Percentiles rank a stretch among this genome's conserved stretches.
Conservation (phyloP, 176 grass and related monocot genomes). For the Eleusine indica region DNA sequence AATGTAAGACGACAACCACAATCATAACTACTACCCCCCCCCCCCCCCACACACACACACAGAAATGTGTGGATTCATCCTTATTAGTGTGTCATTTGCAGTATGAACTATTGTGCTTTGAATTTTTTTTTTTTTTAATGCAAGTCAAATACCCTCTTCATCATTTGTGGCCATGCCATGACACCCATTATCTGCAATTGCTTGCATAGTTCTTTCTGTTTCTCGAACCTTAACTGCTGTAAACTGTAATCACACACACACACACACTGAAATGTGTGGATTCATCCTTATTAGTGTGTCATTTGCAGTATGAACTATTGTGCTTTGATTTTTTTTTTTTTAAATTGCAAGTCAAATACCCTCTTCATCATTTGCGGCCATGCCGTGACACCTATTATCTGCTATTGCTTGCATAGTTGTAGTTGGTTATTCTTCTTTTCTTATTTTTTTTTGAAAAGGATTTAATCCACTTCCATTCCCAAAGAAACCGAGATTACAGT, state of each 20-base stretch:
- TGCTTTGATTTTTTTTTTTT: not conserved
- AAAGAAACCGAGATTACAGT: too few species aligned
- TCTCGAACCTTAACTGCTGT: too few species aligned
- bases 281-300: not conserved
- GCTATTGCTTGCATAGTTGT: not conserved
- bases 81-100: constrained; percentile 13
- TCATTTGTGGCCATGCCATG: not conserved
- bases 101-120: not conserved
- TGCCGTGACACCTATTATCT: not conserved
- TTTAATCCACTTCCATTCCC: too few species aligned
- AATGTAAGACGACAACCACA: not conserved
- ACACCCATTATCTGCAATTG: not conserved
- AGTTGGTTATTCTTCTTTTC: not conserved
- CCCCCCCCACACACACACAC: too few species aligned
- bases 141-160: not conserved
- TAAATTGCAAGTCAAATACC: not conserved
- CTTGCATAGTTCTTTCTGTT: not conserved
- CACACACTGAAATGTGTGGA: not conserved
- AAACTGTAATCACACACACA: too few species aligned
- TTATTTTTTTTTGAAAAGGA: not conserved
- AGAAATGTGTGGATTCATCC: not conserved
- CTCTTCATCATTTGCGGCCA: not conserved
- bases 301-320: not conserved
- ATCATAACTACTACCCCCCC: not conserved
- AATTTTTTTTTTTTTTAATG: not conserved